Conservation (phyloP, 805 yeast species). For the Cyberlindnera meyerae region DNA sequence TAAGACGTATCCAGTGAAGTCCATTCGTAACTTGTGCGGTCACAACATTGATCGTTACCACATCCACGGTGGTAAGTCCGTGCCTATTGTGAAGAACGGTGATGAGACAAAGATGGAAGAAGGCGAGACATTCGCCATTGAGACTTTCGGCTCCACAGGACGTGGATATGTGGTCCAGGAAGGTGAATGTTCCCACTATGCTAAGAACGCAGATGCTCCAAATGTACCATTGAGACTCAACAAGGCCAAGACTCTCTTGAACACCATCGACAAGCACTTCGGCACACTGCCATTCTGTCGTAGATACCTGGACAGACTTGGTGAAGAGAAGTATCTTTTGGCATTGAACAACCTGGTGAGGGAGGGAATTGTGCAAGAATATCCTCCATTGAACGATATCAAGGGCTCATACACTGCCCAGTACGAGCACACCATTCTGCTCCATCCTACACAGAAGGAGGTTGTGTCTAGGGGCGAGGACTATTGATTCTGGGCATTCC, state of each 20-base stretch:
- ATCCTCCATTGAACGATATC: conserved; percentile 85
- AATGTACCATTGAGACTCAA: conserved; percentile 52
- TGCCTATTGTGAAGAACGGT: conserved; percentile 91
- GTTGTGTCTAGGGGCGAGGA: conserved; percentile 95
- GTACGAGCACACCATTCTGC: conserved; percentile 86
- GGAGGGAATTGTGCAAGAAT: conserved; percentile 85
- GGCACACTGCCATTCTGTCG: conserved; percentile 97
- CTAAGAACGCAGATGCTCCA: conserved; percentile 48
- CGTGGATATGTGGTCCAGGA: conserved; percentile 78
- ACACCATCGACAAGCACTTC: conserved; percentile 71
- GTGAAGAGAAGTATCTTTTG: conserved; percentile 85
- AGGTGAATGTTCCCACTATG: conserved; percentile 96
- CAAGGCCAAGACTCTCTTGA: conserved; percentile 64
- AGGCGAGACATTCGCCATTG: conserved; percentile 96
- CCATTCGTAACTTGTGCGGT: conserved; percentile 90
- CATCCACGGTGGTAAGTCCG: conserved; percentile 94
- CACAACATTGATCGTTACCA: conserved; percentile 81
- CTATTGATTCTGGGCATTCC: conserved; percentile 40
- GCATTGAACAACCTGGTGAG: conserved; percentile 83
- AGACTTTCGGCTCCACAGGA: conserved; percentile 97
- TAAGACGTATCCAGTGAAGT: conserved; percentile 74
- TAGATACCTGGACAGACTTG: conserved; percentile 84
- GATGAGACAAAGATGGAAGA: conserved; percentile 98
- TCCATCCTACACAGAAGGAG: conserved; percentile 90
- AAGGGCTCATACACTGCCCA: conserved; percentile 93